A percentile compares a stretch with the other conserved stretches of the same genome.
Evolutionary conservation across 371 early-diverging fungal species (phyloP).

Genomic region (Nematocida major): DNA sequence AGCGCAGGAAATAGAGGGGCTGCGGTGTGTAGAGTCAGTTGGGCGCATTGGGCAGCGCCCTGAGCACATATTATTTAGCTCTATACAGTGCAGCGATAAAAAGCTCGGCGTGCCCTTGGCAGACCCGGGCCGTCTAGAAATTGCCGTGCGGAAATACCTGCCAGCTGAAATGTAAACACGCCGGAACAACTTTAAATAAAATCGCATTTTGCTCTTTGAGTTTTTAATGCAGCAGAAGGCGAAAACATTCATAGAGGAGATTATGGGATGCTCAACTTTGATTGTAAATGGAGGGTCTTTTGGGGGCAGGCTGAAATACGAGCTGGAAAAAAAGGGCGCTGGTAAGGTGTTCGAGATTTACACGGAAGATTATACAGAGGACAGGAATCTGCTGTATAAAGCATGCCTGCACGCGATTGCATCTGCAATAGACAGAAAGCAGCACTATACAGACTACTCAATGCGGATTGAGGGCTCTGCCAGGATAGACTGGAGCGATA

Average conservation of each 20-base stretch:
- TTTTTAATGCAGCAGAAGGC: neutral
- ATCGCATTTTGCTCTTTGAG: neutral
- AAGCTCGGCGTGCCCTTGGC: no score
- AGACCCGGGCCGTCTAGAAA: no score
- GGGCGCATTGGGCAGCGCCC: no score
- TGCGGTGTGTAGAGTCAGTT: no score
- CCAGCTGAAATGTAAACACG: no score
- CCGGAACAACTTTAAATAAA: no score
- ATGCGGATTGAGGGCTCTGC: neutral
- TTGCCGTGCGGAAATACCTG: no score
- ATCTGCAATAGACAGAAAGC: neutral
- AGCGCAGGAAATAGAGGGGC: no score
- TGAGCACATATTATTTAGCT: no score
- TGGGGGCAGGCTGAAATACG: neutral
- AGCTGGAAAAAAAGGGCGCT: neutral
- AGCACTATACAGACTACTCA: slow-evolving; percentile 5
- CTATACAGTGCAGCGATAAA: no score
- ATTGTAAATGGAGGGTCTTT: slow-evolving; percentile 12
- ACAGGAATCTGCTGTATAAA: neutral
- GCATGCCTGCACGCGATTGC: neutral
- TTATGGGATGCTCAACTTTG: neutral
- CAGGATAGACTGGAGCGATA: neutral
- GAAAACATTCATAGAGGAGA: neutral
- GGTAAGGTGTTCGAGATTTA: neutral
- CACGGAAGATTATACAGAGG: neutral